These are phyloP conservation scores for Fusarium citri DNA, from an alignment of 2,329 filamentous ascomycete genomes.

Conservation along the genomic window DNA sequence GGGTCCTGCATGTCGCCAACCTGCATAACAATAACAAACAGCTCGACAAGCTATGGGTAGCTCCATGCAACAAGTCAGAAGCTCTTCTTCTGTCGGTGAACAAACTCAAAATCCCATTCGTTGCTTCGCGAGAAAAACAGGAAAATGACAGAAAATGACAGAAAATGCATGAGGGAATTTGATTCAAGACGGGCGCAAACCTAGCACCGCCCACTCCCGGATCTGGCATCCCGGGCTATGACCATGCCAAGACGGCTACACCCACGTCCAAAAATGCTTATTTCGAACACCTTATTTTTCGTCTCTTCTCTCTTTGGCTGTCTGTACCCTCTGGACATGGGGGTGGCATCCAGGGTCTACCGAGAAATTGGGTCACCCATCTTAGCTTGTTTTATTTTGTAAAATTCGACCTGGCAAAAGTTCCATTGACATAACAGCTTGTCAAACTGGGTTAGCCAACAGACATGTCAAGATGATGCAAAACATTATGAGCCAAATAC, in stretches of 20 bases:
- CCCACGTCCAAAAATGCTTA: conserved; percentile 35
- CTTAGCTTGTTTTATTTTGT: not conserved
- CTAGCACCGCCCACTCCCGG: conserved; percentile 33
- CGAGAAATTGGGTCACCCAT: not conserved
- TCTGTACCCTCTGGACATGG: no score
- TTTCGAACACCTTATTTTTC: conserved; percentile 28
- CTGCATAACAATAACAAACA: not conserved
- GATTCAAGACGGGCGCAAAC: conserved; percentile 9
- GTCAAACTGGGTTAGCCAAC: conserved; percentile 28
- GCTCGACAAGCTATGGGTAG: not conserved
- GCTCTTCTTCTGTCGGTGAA: conserved; percentile 16
- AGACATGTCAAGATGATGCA: conserved; percentile 19
- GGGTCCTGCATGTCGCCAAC: not conserved
- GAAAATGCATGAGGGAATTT: conserved; percentile 14
- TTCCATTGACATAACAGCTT: conserved; percentile 21
- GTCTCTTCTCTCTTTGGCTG: not conserved
- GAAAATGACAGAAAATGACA: not conserved
- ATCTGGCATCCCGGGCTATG: conserved; percentile 26
- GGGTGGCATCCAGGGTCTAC: not conserved
- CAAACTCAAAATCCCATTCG: conserved; percentile 2
- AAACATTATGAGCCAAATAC: conserved; percentile 35
- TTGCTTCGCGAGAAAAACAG: not conserved
- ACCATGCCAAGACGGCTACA: conserved; percentile 40
- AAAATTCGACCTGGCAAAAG: conserved; percentile 18
- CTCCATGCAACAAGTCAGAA: not conserved